A percentile compares a stretch with the other conserved stretches of the same genome.
Evolutionary conservation across 768 basidiomycete genomes (phyloP).

Genomic region (Russula sp.): DNA sequence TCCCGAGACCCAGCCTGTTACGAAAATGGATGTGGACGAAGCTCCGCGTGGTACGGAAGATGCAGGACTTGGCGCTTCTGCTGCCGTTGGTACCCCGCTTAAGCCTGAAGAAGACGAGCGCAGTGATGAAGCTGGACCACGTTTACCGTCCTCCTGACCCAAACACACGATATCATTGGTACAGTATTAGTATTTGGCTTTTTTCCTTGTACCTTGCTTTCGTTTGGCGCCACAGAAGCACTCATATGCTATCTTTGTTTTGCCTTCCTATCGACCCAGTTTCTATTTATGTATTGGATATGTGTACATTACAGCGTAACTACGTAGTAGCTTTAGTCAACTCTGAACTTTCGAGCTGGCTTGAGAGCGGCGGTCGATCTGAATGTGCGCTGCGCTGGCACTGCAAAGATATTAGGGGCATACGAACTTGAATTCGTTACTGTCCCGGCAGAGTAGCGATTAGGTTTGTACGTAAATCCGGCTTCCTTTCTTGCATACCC

Average conservation of each 20-base stretch:
- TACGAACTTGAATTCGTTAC: no score
- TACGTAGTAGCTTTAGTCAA: constrained; percentile 4
- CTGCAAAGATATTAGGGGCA: no score
- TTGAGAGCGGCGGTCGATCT: background rate
- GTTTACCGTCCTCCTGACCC: constrained; percentile 16
- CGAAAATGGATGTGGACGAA: constrained; percentile 14
- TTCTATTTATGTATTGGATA: constrained; percentile 26
- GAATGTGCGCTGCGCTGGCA: no score
- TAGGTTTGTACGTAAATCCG: background rate
- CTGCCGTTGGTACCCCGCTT: background rate
- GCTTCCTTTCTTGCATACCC: no score
- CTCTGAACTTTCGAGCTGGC: background rate
- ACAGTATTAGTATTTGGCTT: constrained; percentile 1
- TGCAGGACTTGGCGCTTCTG: background rate
- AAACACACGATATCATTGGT: background rate
- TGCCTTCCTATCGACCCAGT: background rate
- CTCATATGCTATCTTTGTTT: background rate
- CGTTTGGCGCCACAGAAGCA: constrained; percentile 3
- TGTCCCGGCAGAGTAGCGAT: no score
- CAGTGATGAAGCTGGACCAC: constrained; percentile 22
- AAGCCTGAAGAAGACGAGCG: constrained; percentile 21
- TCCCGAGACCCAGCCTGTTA: constrained; percentile 1
- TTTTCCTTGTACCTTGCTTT: background rate
- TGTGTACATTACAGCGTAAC: constrained; percentile 18
- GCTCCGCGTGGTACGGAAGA: background rate